Percentiles rank a stretch among this genome's conserved stretches.
These are phyloP conservation scores for Lentinula detonsa DNA, from an alignment of 768 basidiomycete genomes.

Conservation along the genomic window DNA sequence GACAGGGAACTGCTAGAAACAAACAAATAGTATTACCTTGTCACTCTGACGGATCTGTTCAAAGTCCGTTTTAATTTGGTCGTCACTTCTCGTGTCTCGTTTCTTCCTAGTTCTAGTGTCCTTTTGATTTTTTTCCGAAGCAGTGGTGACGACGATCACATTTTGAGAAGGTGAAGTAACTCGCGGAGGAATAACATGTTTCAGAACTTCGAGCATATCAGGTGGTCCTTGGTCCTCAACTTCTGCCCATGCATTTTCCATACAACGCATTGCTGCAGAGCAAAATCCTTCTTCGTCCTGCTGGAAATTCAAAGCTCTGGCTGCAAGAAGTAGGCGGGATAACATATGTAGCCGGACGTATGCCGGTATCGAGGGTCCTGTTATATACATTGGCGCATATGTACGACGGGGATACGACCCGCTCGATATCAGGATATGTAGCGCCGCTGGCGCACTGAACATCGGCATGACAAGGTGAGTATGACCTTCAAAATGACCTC, in stretches of 20 bases:
- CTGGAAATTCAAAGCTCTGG: constrained; percentile 49
- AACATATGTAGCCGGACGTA: constrained; percentile 85
- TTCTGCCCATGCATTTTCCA: constrained; percentile 66
- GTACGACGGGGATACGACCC: constrained; percentile 36
- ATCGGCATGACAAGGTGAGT: constrained; percentile 54
- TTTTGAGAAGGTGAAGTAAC: background rate
- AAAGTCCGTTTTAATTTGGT: constrained; percentile 48
- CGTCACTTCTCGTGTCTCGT: constrained; percentile 39
- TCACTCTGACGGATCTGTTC: constrained; percentile 33
- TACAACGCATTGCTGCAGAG: constrained; percentile 59
- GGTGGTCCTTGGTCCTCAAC: constrained; percentile 72
- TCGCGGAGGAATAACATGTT: constrained; percentile 42
- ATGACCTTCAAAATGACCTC: constrained; percentile 40
- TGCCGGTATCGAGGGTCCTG: constrained; percentile 61
- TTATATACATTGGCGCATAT: constrained; percentile 69
- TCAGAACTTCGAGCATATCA: constrained; percentile 61
- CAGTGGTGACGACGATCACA: background rate
- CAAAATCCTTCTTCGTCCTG: constrained; percentile 67
- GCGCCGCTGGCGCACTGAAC: constrained; percentile 55
- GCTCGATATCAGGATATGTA: constrained; percentile 59
- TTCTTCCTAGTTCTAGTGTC: constrained; percentile 14
- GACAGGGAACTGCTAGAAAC: background rate
- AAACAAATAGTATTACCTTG: constrained; percentile 21
- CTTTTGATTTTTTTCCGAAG: background rate
- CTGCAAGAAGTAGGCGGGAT: constrained; percentile 50